Evolutionary conservation across 805 yeast species (phyloP), one percentile per base, ranked within the genome.

Genomic region (Ogataea pignaliae): DNA sequence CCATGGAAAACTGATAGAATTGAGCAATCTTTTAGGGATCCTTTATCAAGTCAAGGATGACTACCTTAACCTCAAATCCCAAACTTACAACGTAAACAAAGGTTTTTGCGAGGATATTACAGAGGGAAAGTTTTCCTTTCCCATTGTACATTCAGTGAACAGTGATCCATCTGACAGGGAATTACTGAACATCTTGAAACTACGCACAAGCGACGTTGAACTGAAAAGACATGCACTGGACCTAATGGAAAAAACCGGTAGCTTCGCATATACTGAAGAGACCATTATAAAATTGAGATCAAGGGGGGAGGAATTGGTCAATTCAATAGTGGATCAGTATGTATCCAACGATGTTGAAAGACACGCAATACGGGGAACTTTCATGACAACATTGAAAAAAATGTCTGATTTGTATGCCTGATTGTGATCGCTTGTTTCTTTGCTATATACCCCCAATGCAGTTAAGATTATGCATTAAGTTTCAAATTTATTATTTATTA

Each of bases 61-160:
- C 61, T 83, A 82, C 48, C 61, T 85, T 51, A 90, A 90, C 56
- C 64, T 90, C 42, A 72, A 73, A 21, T 74, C 79, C 41, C 71
- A 68, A 18, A 64, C 65, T 10, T 71, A 79, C 45, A 65, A 67
- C n/a, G 66, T 72, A 39, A 80, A 79, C 58, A 85, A 87, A 72
- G 96, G 95, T 2, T 76, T 76, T 50, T 79, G 88, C 42, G 97
- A 90, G 55, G 98, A 90, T 58, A 73, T 90, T 29, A 79, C 88
- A 0, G 97, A 90, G 60, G 97, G 97, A 0, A 90, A 89, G 63
- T 78, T 85, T 47, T 87, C 96, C 0, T 85, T 87, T 50, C 97
- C 97, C 0, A 79, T 90, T 2, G 75, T 90, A 14, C 93, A 88
- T 61, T 73, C 82, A 3, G 63, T 84, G 2, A 56, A 68, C 15